phyloP scores from a whole-genome alignment of 352 stramenopile species.

The Globisporangium nagaii region DNA sequence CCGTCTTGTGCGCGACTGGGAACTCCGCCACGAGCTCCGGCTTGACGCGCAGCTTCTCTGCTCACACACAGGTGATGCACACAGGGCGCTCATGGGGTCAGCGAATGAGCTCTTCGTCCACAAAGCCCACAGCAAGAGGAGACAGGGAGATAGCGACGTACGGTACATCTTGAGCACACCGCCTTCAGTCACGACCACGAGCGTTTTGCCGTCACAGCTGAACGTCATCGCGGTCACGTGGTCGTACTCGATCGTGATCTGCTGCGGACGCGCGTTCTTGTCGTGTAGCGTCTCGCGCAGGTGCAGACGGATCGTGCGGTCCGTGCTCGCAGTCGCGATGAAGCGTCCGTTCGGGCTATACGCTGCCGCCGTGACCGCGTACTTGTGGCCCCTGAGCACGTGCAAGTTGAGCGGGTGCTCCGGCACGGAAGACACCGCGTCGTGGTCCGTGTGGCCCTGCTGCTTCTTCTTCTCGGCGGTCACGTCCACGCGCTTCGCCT shows the following conservation, averaged over 20 bases:
- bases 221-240: slow-evolving; percentile 71
- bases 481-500: slow-evolving; percentile 63
- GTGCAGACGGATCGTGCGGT: slow-evolving; percentile 71
- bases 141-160: slow-evolving; percentile 18
- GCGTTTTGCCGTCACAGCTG: slow-evolving; percentile 63
- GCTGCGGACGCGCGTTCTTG: slow-evolving; percentile 53
- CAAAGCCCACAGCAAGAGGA: neutral
- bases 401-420: slow-evolving; percentile 42
- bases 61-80: neutral
- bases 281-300: slow-evolving; percentile 55
- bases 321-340: slow-evolving; percentile 62
- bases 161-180: slow-evolving; percentile 70
- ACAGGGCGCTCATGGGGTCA: neutral
- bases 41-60: slow-evolving; percentile 76
- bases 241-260: slow-evolving; percentile 78
- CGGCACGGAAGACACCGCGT: slow-evolving; percentile 4
- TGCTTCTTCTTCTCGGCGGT: slow-evolving; percentile 72
- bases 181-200: slow-evolving; percentile 65
- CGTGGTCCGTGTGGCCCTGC: slow-evolving; percentile 11
- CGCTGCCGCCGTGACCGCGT: slow-evolving; percentile 45
- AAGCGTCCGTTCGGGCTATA: slow-evolving; percentile 82
- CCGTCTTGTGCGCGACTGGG: slow-evolving; percentile 55
- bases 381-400: slow-evolving; percentile 71
- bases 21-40: slow-evolving; percentile 67
- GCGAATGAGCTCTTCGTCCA: neutral